Evolutionary conservation across 1,284 basidiomycete genomes (phyloP).

Genomic region (Rhodofomes roseus): DNA sequence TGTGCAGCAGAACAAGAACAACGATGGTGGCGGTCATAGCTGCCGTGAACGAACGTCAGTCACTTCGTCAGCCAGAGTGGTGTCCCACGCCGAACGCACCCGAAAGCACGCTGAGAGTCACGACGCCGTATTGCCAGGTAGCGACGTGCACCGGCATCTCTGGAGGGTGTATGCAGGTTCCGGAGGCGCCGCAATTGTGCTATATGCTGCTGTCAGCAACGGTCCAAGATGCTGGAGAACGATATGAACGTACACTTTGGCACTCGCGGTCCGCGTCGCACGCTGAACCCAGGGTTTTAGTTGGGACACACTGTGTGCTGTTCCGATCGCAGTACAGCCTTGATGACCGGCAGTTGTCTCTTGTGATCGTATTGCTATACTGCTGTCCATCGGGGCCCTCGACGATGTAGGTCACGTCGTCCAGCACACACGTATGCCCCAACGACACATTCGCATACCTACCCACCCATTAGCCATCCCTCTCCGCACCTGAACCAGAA

Average conservation of each 20-base stretch:
- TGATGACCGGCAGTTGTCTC: conserved; percentile 58
- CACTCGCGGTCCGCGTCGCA: conserved; percentile 63
- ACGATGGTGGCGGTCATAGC: conserved; percentile 41
- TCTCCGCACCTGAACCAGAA: no score
- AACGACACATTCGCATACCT: conserved; percentile 59
- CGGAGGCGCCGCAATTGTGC: conserved; percentile 24
- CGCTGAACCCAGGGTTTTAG: conserved; percentile 38
- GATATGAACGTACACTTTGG: conserved; percentile 29
- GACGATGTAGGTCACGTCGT: conserved; percentile 59
- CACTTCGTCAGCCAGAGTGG: not conserved
- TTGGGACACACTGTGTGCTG: conserved; percentile 41
- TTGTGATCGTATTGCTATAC: conserved; percentile 49
- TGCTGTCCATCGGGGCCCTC: conserved; percentile 39
- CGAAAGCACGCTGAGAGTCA: conserved; percentile 33
- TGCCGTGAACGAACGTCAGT: conserved; percentile 17
- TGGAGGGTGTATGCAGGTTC: conserved; percentile 30
- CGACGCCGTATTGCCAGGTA: conserved; percentile 44
- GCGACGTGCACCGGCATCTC: conserved; percentile 32
- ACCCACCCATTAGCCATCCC: not conserved
- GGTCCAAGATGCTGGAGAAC: no score
- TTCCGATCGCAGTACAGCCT: conserved; percentile 55
- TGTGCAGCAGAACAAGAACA: conserved; percentile 46
- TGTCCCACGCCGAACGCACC: no score
- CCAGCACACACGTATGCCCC: conserved; percentile 52
- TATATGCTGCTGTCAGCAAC: conserved; percentile 1